Conservation (phyloP, 208 protist genomes). For the Trypanosoma grayi region DNA sequence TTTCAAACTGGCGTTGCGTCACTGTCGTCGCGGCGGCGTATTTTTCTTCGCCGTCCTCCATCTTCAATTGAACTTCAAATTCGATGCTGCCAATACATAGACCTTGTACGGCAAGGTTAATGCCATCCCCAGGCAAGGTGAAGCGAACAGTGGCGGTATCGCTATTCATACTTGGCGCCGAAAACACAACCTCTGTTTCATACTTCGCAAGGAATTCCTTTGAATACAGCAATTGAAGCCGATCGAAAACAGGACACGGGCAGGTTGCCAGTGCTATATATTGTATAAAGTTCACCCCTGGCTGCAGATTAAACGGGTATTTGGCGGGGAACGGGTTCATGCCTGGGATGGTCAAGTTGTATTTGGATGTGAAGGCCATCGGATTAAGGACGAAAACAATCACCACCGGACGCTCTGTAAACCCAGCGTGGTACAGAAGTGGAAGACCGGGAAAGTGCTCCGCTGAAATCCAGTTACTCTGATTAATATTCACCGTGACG, state of each 20-base stretch:
- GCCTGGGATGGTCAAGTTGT: conserved; percentile 45
- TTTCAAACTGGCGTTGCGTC: neutral
- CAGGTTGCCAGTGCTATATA: conserved; percentile 39
- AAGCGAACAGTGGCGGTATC: conserved; percentile 48
- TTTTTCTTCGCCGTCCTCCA: conserved; percentile 3
- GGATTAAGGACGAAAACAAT: conserved; percentile 78
- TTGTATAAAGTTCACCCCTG: conserved; percentile 81
- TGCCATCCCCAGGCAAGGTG: conserved; percentile 47
- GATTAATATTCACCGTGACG: conserved; percentile 42
- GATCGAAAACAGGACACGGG: conserved; percentile 54
- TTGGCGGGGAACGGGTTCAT: conserved; percentile 31
- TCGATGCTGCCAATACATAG: conserved; percentile 55
- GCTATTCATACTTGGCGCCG: conserved; percentile 24
- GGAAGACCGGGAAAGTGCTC: conserved; percentile 59
- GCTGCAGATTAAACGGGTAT: conserved; percentile 49
- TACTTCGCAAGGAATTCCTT: conserved; percentile 34
- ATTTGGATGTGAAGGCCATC: conserved; percentile 56
- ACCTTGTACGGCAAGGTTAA: conserved; percentile 41
- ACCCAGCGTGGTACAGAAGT: conserved; percentile 48
- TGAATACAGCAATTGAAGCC: conserved; percentile 43
- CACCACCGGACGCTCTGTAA: conserved; percentile 30
- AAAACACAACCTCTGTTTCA: conserved; percentile 46
- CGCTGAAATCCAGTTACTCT: conserved; percentile 42
- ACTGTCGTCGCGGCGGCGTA: neutral
- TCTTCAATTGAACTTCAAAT: conserved; percentile 52